A percentile compares a stretch with the other conserved stretches of the same genome.
Conservation (phyloP, 73 alveolate species). For the Paramecium primaurelia region DNA sequence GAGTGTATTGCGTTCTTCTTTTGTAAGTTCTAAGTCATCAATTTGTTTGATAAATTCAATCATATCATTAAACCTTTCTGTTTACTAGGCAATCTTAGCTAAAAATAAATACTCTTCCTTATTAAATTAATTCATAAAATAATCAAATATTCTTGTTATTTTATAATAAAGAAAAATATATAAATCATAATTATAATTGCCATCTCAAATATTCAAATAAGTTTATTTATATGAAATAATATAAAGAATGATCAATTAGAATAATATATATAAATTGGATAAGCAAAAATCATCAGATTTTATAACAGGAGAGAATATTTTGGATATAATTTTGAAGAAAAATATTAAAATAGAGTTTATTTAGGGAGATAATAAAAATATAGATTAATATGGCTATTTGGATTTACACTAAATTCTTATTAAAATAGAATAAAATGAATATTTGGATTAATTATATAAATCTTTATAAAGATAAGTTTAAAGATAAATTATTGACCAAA, state of each 20-base stretch:
- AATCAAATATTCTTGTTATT: background rate
- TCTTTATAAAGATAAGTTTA: background rate
- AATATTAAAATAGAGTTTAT: background rate
- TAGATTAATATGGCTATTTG: background rate
- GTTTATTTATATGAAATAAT: background rate
- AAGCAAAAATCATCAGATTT: background rate
- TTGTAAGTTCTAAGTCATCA: background rate
- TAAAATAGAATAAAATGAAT: no score
- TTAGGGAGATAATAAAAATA: background rate
- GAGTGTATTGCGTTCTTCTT: background rate
- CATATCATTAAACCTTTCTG: slow-evolving; percentile 1
- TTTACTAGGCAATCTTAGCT: background rate
- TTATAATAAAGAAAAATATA: background rate
- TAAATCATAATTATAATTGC: background rate
- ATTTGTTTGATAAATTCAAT: background rate
- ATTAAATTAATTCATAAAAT: slow-evolving; percentile 2
- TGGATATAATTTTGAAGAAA: no score
- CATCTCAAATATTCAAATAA: background rate
- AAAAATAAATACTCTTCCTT: slow-evolving; percentile 14
- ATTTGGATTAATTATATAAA: background rate
- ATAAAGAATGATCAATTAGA: background rate
- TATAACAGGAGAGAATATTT: no score
- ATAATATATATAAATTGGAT: background rate
- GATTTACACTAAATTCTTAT: background rate
- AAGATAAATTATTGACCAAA: background rate